Evolutionary conservation across 192 early-diverging fungal species (phyloP), one percentile per base, ranked within the genome.

Genomic region (Coemansia umbellata): DNA sequence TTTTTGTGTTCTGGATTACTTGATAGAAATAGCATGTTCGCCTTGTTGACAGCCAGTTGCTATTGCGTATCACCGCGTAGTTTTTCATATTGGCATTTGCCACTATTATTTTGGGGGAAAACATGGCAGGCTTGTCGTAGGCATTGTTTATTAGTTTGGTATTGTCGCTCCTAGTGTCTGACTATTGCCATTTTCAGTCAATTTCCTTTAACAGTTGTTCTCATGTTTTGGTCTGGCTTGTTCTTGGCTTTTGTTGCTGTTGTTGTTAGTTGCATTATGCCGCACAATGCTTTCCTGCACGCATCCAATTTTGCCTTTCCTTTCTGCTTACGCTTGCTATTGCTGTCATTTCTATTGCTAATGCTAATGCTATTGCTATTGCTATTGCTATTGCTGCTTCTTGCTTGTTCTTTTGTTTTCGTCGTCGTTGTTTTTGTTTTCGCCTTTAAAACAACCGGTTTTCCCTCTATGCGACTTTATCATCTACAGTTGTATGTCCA

Each of bases 401-500:
- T 17, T 18, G 28, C 31, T 23, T 35, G 28, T 23, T 31, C 23
- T 31, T 35, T 13, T 33, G 2, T 35, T 22, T 55, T 32, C 30
- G 3, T 31, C 15, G 32, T 36, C 37, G 30, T 55, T 18, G 31
- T 31, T 21, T 45, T 26, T 45, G 43, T 28, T 45, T 22, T 26
- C 14, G 23, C 43, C 28, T 2, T 22, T 14, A 28, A 27, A n/a
- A n/a, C 14, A 14, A 27, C 15, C 28, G 24, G 28, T 45, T 22
- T 23, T 42, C 33, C 10, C 21, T 11, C 21, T 15, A 18, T 23
- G 43, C 10, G 24, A 45, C 43, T 27, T 27, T 45, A 27, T 10
- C 24, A 28, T 45, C 6, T 28, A n/a, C 43, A 26, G 17, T 32
- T 39, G 51, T 43, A 42, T 55, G 39, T 41, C 33, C 40, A 55